A percentile compares a stretch with the other conserved stretches of the same genome.
Conservation (phyloP, 2,329 filamentous ascomycete species). For the Penicillium sp. region DNA sequence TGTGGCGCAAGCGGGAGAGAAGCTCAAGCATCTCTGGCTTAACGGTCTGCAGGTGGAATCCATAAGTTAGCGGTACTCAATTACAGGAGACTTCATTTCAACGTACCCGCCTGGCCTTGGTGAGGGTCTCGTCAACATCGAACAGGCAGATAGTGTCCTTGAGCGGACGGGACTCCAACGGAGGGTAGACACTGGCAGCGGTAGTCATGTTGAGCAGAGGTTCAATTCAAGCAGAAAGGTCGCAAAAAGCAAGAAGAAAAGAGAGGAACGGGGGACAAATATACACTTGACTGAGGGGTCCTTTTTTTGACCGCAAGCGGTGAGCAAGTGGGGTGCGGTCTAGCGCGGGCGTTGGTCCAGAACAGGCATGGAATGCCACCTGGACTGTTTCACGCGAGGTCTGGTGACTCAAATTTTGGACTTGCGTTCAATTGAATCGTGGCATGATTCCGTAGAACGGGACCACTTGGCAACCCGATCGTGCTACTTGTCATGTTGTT, state of each 20-base stretch:
- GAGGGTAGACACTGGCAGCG: constrained; percentile 56
- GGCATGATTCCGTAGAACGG: neutral
- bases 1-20: constrained; percentile 73
- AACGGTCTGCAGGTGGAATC: constrained; percentile 52
- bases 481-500: constrained; percentile 12
- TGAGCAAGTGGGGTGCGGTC: constrained; percentile 20
- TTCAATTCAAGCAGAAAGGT: constrained; percentile 2
- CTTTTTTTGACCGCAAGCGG: constrained; percentile 32
- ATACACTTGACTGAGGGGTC: constrained; percentile 11
- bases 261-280: constrained; percentile 14
- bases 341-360: constrained; percentile 13
- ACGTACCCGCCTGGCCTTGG: constrained; percentile 72
- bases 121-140: constrained; percentile 92
- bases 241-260: constrained; percentile 9
- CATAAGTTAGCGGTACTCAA: constrained; percentile 3
- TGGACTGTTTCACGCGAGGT: constrained; percentile 2
- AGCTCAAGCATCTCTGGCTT: constrained; percentile 79
- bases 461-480: neutral
- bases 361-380: constrained; percentile 12
- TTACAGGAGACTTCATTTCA: neutral
- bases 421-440: neutral
- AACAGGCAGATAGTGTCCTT: constrained; percentile 94
- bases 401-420: neutral
- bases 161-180: constrained; percentile 78
- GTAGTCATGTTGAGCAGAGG: constrained; percentile 23